phyloP scores from a whole-genome alignment of 176 grass and related monocot genomes.

The Metroxylon sagu region DNA sequence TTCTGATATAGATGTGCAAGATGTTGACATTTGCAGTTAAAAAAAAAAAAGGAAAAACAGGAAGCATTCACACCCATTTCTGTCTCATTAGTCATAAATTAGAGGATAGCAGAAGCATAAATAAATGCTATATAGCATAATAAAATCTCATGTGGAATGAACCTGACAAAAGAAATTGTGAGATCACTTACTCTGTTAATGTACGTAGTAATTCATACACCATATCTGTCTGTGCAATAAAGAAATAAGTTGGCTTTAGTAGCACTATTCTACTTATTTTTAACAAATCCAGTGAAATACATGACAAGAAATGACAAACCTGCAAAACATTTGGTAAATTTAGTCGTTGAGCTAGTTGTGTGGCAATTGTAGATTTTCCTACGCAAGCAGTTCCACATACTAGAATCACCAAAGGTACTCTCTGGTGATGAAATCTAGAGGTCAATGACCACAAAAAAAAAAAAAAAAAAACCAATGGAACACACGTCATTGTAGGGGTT shows the following conservation, averaged over 20 bases:
- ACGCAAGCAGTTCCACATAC: constrained; percentile 96
- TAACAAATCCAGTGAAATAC: background rate
- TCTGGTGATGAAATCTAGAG: constrained; percentile 91
- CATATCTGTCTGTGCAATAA: constrained; percentile 86
- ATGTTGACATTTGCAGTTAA: too few species aligned
- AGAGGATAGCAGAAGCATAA: too few species aligned
- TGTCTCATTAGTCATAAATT: too few species aligned
- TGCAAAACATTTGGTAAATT: constrained; percentile 97
- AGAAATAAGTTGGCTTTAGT: constrained; percentile 1
- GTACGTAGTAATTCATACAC: constrained; percentile 87
- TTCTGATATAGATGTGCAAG: too few species aligned
- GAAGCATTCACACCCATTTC: too few species aligned
- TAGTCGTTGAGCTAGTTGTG: constrained; percentile 89
- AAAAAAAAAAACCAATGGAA: constrained; percentile 11
- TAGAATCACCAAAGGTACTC: constrained; percentile 87
- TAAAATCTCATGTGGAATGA: too few species aligned
- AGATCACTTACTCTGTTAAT: constrained; percentile 68
- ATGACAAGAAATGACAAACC: constrained; percentile 31
- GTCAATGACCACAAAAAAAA: constrained; percentile 12
- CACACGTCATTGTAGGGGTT: background rate
- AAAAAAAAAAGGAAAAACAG: too few species aligned
- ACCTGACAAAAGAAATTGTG: too few species aligned
- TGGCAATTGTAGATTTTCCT: constrained; percentile 97
- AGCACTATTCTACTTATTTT: background rate
- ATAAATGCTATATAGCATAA: too few species aligned